Evolutionary conservation across 1,284 basidiomycete genomes (phyloP).

Genomic region (Ustilago hordei): DNA sequence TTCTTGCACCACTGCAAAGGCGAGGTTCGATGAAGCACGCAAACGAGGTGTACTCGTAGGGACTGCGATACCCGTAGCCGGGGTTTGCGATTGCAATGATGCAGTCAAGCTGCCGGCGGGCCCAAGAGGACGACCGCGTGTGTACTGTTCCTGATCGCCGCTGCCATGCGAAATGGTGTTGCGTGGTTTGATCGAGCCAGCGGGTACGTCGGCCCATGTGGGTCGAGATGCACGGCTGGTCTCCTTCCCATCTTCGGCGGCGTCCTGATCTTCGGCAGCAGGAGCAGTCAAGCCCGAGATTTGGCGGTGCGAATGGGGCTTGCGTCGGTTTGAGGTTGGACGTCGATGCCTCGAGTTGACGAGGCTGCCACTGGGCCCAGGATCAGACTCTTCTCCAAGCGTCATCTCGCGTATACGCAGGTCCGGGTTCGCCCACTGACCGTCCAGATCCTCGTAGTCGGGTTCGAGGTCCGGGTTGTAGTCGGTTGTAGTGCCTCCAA

Average conservation of each 20-base stretch:
- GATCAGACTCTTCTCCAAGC: slow-evolving; percentile 22
- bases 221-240: slow-evolving; percentile 10
- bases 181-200: slow-evolving; percentile 21
- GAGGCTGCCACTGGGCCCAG: neutral
- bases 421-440: slow-evolving; percentile 35
- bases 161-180: slow-evolving; percentile 44
- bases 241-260: neutral
- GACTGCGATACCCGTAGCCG: slow-evolving; percentile 31
- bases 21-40: slow-evolving; percentile 49
- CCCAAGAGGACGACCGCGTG: slow-evolving; percentile 40
- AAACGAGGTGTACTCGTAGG: slow-evolving; percentile 25
- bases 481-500: slow-evolving; percentile 59
- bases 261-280: slow-evolving; percentile 11
- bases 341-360: slow-evolving; percentile 19
- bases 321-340: slow-evolving; percentile 18
- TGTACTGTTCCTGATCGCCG: slow-evolving; percentile 46
- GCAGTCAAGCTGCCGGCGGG: slow-evolving; percentile 30
- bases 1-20: slow-evolving; percentile 47
- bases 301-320: slow-evolving; percentile 22
- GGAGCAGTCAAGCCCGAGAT: slow-evolving; percentile 22
- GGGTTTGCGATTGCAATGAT: neutral
- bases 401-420: slow-evolving; percentile 20
- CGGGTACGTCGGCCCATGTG: slow-evolving; percentile 35
- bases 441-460: slow-evolving; percentile 31
- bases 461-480: slow-evolving; percentile 42